Conservation (phyloP, 1,284 basidiomycete species). For the Microstroma glucosiphilum region DNA sequence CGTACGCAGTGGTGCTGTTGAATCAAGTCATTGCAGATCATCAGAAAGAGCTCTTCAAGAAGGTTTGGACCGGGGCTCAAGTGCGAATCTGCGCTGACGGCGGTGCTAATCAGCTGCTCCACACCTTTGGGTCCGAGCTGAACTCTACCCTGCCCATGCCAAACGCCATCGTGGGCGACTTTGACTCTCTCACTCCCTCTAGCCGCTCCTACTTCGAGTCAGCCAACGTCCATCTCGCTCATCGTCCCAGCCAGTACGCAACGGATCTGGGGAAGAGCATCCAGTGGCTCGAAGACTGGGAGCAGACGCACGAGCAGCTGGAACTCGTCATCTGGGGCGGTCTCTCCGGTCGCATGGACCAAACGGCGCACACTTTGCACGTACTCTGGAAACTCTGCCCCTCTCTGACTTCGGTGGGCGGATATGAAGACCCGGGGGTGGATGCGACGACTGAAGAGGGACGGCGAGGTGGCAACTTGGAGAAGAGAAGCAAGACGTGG, state of each 20-base stretch:
- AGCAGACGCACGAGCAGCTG: slow-evolving; percentile 18
- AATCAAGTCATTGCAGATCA: slow-evolving; percentile 27
- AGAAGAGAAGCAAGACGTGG: slow-evolving; percentile 61
- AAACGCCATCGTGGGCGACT: slow-evolving; percentile 82
- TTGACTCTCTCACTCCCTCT: slow-evolving; percentile 76
- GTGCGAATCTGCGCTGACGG: slow-evolving; percentile 74
- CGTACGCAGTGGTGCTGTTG: slow-evolving; percentile 36
- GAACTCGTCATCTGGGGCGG: slow-evolving; percentile 75
- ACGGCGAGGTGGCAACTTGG: slow-evolving; percentile 29
- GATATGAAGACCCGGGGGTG: slow-evolving; percentile 22
- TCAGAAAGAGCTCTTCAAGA: slow-evolving; percentile 23
- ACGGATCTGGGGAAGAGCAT: slow-evolving; percentile 96
- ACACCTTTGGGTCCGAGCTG: slow-evolving; percentile 55
- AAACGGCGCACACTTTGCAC: slow-evolving; percentile 84
- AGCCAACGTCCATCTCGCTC: slow-evolving; percentile 64
- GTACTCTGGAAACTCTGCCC: slow-evolving; percentile 67
- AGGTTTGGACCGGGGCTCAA: slow-evolving; percentile 24
- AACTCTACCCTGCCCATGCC: slow-evolving; percentile 54
- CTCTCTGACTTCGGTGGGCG: slow-evolving; percentile 50
- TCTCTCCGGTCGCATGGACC: slow-evolving; percentile 81
- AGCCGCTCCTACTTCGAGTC: slow-evolving; percentile 65
- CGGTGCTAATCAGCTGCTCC: slow-evolving; percentile 80
- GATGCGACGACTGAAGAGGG: slow-evolving; percentile 6
- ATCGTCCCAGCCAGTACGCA: slow-evolving; percentile 69
- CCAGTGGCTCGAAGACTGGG: slow-evolving; percentile 57